phyloP scores from a whole-genome alignment of 2,329 filamentous ascomycete species.

The Penicillium sp. region DNA sequence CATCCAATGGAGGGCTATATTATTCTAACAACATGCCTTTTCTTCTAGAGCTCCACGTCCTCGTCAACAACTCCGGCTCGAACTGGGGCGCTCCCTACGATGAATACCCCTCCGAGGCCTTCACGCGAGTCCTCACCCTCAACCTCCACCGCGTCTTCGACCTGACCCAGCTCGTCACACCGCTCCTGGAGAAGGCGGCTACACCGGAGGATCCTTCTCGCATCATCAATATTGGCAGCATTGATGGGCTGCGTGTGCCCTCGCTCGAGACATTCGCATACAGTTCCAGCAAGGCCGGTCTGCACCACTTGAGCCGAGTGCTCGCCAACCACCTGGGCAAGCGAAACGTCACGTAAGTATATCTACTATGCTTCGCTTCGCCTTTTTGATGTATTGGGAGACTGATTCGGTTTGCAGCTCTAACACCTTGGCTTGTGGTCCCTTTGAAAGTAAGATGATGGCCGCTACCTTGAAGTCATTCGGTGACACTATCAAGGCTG shows the following conservation, averaged over 20 bases:
- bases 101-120: constrained; percentile 56
- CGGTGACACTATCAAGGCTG: constrained; percentile 47
- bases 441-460: constrained; percentile 57
- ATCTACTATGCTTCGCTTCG: not conserved
- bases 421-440: constrained; percentile 70
- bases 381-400: not conserved
- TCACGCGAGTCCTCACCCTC: constrained; percentile 56
- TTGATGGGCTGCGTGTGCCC: constrained; percentile 54
- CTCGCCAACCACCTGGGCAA: constrained; percentile 51
- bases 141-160: constrained; percentile 56
- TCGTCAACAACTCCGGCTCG: constrained; percentile 54
- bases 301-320: constrained; percentile 53
- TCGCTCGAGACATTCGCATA: constrained; percentile 53
- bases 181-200: constrained; percentile 46
- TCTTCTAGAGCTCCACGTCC: constrained; percentile 43
- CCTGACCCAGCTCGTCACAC: constrained; percentile 46
- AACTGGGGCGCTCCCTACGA: constrained; percentile 58
- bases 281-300: constrained; percentile 52
- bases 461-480: constrained; percentile 51
- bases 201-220: constrained; percentile 43
- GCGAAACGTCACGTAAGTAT: constrained; percentile 52
- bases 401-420: constrained; percentile 42
- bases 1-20: constrained; percentile 6
- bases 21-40: not conserved
- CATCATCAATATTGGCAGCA: constrained; percentile 54